A percentile compares a stretch with the other conserved stretches of the same genome.
phyloP scores from a whole-genome alignment of 2,329 filamentous ascomycete genomes.

The Aspergillus unguis region DNA sequence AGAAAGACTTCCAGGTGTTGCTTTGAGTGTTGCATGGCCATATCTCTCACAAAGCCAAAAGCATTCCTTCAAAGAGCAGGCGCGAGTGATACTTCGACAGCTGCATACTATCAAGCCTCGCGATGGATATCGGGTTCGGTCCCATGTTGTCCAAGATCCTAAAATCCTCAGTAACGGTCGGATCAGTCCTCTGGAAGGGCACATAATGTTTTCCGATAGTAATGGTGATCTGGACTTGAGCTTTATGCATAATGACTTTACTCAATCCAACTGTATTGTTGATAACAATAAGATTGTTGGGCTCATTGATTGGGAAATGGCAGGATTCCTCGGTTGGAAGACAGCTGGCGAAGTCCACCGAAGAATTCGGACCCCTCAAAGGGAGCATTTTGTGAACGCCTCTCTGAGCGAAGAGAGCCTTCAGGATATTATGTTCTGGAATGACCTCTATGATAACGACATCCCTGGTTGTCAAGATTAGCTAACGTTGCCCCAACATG shows the following conservation, averaged over 20 bases:
- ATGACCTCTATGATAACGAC: too few species aligned
- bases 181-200: conserved; percentile 33
- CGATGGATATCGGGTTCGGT: conserved; percentile 17
- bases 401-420: too few species aligned
- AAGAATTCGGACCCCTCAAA: conserved; percentile 19
- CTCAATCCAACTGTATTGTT: conserved; percentile 39
- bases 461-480: too few species aligned
- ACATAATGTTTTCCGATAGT: conserved; percentile 31
- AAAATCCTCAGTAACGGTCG: conserved; percentile 26
- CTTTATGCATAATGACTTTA: conserved; percentile 40
- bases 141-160: conserved; percentile 22
- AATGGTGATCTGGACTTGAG: conserved; percentile 26
- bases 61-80: conserved; percentile 36
- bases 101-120: conserved; percentile 27
- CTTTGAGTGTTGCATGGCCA: conserved; percentile 35
- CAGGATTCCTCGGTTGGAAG: conserved; percentile 35
- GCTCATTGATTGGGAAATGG: conserved; percentile 45
- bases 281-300: conserved; percentile 40
- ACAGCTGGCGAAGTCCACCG: conserved; percentile 23
- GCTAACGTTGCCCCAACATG: too few species aligned
- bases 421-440: too few species aligned
- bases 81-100: conserved; percentile 30
- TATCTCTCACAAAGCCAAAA: conserved; percentile 36
- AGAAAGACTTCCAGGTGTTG: conserved; percentile 39
- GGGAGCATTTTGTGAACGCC: conserved; percentile 21